These are phyloP conservation scores for Zizania latifolia DNA, from an alignment of 176 grass and related monocot species.

Conservation along the genomic window DNA sequence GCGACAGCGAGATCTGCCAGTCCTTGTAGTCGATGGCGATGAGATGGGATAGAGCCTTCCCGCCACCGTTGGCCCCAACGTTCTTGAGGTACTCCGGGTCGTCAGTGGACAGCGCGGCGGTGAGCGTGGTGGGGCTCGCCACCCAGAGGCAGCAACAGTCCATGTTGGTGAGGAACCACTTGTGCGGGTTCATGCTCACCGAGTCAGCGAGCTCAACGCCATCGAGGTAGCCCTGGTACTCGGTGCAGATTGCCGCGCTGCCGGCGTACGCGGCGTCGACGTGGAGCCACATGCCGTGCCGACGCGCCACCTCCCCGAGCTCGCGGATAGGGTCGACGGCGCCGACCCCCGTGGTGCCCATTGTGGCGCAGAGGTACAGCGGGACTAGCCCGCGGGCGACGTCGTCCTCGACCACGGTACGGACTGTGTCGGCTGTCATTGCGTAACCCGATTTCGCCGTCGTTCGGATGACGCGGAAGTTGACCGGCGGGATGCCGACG, in stretches of 20 bases:
- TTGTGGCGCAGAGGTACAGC: conserved; percentile 39
- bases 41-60: too few relatives aligned
- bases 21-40: conserved; percentile 43
- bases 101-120: conserved; percentile 28
- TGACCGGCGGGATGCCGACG: conserved; percentile 47
- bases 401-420: conserved; percentile 5
- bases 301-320: conserved; percentile 31
- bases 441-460: not conserved
- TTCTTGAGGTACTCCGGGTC: conserved; percentile 45
- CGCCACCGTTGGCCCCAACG: not conserved
- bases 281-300: conserved; percentile 46
- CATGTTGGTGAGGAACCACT: conserved; percentile 49
- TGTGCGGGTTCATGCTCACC: conserved; percentile 50
- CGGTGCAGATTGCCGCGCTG: conserved; percentile 30
- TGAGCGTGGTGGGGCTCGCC: not conserved
- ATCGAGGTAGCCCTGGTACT: conserved; percentile 30
- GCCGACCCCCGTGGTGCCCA: conserved; percentile 39
- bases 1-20: conserved; percentile 45
- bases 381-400: conserved; percentile 23
- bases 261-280: conserved; percentile 46
- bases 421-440: not conserved
- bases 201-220: conserved; percentile 41
- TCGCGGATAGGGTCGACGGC: conserved; percentile 33
- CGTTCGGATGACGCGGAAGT: conserved; percentile 39
- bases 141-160: conserved; percentile 49